Evolutionary conservation across 2,329 filamentous ascomycete genomes (phyloP), one percentile per base, ranked within the genome.

Genomic region (Cordyceps cicadae): DNA sequence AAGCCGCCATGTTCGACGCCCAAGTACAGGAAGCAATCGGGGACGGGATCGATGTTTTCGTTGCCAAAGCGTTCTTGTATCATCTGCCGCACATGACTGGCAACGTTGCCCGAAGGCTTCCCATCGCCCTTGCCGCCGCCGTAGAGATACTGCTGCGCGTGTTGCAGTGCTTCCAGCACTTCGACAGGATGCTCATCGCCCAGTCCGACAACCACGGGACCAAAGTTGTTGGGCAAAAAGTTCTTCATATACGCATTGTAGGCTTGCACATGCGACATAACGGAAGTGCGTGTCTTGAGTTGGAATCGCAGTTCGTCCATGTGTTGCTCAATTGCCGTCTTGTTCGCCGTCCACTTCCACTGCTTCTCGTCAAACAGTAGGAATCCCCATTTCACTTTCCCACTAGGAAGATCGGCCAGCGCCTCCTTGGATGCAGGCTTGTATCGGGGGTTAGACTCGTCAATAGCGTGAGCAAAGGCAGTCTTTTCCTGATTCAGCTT

Each of bases 141-240:
- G n/a, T 59, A 62, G 7, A 62, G 52, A 17, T 54, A 32, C 4
- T 34, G n/a, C 9, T 60, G 61, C 3, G 56, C 56, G 34, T 62
- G 34, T n/a, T 51, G 55, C 2, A 59, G 51, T 17, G 61, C 52
- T n/a, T 62, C 56, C 21, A 62, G 24, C 8, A 62, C 52, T 56
- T 48, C 52, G 43, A 46, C 17, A 3, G 56, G 49, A n/a, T 62
- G 61, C 8, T 41, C 45, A 9, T 62, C 61, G 29, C 61, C 61
- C 11, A 62, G 48, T 7, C 55, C 61, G 5, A 79, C 75, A 15
- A 81, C 79, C 3, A 81, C 77, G 59, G 77, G 77, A 8, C 79
- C 82, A 62, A 86, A 84, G 65, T 84, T 85, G 64, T 78, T 80
- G 56, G 73, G 72, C 67, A 86, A 84, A 69, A 85, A 86, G 1